Percentiles rank a stretch among this genome's conserved stretches.
Conservation (phyloP, 441 rosid genomes). For the Geranium incanum region DNA sequence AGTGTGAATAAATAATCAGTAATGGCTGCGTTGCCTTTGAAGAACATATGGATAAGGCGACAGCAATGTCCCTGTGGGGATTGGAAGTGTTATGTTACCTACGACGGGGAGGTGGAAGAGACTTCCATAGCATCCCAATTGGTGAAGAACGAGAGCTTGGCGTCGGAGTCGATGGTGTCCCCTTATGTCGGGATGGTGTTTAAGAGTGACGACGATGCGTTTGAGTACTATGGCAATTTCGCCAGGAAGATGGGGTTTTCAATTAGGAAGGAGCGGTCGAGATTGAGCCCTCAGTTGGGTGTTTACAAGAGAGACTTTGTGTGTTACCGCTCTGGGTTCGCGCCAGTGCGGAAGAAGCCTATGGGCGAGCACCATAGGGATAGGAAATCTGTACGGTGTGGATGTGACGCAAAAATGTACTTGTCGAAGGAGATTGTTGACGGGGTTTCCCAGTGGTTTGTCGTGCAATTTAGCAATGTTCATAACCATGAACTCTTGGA, state of each 20-base stretch:
- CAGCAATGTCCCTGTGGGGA: constrained; percentile 96
- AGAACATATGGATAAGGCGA: constrained; percentile 65
- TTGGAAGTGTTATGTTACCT: constrained; percentile 72
- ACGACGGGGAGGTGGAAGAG: constrained; percentile 57
- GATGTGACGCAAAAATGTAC: constrained; percentile 84
- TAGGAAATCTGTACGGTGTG: constrained; percentile 79
- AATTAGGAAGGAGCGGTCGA: constrained; percentile 78
- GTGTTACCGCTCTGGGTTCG: constrained; percentile 87
- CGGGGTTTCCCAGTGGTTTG: constrained; percentile 64
- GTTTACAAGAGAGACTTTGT: constrained; percentile 81
- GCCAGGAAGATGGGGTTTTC: constrained; percentile 85
- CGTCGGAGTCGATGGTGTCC: constrained; percentile 48
- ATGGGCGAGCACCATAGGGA: constrained; percentile 83
- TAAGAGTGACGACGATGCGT: constrained; percentile 70
- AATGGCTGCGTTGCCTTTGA: constrained; percentile 48
- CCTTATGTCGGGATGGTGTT: constrained; percentile 88
- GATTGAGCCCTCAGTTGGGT: constrained; percentile 79
- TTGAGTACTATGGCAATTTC: constrained; percentile 69
- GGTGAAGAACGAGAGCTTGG: constrained; percentile 42
- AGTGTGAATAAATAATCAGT: neutral
- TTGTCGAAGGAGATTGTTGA: constrained; percentile 63
- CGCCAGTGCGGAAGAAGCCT: constrained; percentile 75
- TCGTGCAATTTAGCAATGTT: constrained; percentile 84
- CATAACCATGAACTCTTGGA: constrained; percentile 90
- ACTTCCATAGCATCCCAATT: constrained; percentile 33